Percentiles rank a stretch among this genome's conserved stretches.
phyloP scores from a whole-genome alignment of 1,284 basidiomycete genomes.

The Cutaneotrichosporon daszewskae region DNA sequence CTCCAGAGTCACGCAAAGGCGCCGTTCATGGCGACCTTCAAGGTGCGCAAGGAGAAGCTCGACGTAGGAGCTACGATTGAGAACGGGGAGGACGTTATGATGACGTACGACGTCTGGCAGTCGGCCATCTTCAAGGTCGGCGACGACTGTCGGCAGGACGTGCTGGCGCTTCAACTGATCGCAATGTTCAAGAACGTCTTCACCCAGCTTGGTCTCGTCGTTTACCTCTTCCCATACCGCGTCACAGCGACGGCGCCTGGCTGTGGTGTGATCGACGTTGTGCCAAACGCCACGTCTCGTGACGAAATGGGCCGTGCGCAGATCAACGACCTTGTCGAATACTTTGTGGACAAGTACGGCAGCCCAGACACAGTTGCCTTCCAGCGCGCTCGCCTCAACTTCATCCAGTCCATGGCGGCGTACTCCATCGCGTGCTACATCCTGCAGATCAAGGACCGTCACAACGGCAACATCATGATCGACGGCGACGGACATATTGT shows the following conservation, averaged over 20 bases:
- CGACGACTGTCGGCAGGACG: slow-evolving; percentile 97
- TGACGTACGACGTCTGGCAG: slow-evolving; percentile 88
- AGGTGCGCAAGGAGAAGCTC: slow-evolving; percentile 71
- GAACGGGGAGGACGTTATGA: slow-evolving; percentile 44
- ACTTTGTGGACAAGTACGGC: slow-evolving; percentile 93
- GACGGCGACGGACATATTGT: slow-evolving; percentile 93
- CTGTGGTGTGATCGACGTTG: slow-evolving; percentile 97
- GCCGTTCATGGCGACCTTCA: slow-evolving; percentile 99
- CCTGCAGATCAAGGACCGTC: slow-evolving; percentile 92
- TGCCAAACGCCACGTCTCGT: slow-evolving; percentile 94
- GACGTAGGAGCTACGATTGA: slow-evolving; percentile 10
- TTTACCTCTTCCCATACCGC: slow-evolving; percentile 93
- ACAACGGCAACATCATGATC: slow-evolving; percentile 99
- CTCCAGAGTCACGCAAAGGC: slow-evolving; percentile 99
- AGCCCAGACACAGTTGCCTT: slow-evolving; percentile 81
- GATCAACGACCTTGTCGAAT: slow-evolving; percentile 90
- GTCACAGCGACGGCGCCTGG: slow-evolving; percentile 96
- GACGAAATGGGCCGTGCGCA: slow-evolving; percentile 99
- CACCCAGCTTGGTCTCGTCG: slow-evolving; percentile 71
- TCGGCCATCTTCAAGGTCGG: slow-evolving; percentile 99
- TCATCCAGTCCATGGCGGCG: slow-evolving; percentile 98
- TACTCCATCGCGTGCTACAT: slow-evolving; percentile 99
- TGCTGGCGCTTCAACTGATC: slow-evolving; percentile 91
- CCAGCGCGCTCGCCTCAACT: slow-evolving; percentile 89
- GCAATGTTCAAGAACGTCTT: slow-evolving; percentile 99